Conservation (phyloP, 2,329 filamentous ascomycete genomes). For the Periconia digitata region DNA sequence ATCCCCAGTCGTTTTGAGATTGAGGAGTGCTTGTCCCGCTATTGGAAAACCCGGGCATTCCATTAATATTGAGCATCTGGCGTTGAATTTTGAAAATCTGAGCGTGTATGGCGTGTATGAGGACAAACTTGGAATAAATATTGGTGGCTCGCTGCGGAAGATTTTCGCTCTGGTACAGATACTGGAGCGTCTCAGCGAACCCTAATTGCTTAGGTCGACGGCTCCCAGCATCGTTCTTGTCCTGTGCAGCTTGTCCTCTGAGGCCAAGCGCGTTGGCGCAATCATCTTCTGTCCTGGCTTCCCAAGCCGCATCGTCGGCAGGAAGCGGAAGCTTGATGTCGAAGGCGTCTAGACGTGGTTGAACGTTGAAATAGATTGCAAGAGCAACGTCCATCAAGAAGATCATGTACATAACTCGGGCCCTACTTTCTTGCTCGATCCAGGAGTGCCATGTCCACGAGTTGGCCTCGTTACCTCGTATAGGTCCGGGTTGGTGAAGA, state of each 20-base stretch:
- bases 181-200: slow-evolving; percentile 62
- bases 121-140: slow-evolving; percentile 71
- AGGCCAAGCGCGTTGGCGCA: slow-evolving; percentile 69
- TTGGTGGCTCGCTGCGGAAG: slow-evolving; percentile 69
- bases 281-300: slow-evolving; percentile 60
- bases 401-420: slow-evolving; percentile 65
- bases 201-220: slow-evolving; percentile 65
- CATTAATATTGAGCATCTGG: slow-evolving; percentile 32
- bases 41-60: slow-evolving; percentile 29
- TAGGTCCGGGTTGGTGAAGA: slow-evolving; percentile 59
- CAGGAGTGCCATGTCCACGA: slow-evolving; percentile 67
- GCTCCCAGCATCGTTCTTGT: slow-evolving; percentile 64
- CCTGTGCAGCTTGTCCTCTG: slow-evolving; percentile 58
- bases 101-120: slow-evolving; percentile 69
- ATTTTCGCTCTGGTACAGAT: slow-evolving; percentile 61
- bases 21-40: slow-evolving; percentile 59
- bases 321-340: slow-evolving; percentile 70
- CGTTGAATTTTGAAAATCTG: slow-evolving; percentile 60
- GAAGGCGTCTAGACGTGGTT: slow-evolving; percentile 63
- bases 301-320: slow-evolving; percentile 73
- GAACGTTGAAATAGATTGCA: slow-evolving; percentile 71
- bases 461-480: slow-evolving; percentile 47
- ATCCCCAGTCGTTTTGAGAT: slow-evolving; percentile 61
- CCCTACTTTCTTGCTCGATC: slow-evolving; percentile 71
- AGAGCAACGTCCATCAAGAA: slow-evolving; percentile 66